Percentiles rank a stretch among this genome's conserved stretches.
These are phyloP conservation scores for Lactifluus hygrophoroides DNA, from an alignment of 768 basidiomycete genomes.

Conservation along the genomic window DNA sequence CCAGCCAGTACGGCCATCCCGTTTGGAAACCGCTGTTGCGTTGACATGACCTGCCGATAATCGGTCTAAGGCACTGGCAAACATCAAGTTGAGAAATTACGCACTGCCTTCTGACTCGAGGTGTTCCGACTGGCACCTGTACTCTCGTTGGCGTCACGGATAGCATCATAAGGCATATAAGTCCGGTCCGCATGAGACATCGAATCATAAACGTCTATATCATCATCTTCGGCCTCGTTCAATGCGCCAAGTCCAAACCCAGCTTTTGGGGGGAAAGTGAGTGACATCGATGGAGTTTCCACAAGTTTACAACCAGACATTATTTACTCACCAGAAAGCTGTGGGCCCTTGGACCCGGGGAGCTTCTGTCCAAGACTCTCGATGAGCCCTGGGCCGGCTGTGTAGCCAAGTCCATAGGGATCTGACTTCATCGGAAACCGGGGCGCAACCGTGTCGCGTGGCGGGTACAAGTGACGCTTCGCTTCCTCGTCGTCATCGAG, in stretches of 20 bases:
- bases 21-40: conserved; percentile 52
- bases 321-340: conserved; percentile 49
- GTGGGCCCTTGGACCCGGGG: conserved; percentile 36
- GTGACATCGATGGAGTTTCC: not conserved
- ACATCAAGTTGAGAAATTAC: not conserved
- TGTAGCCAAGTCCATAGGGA: conserved; percentile 74
- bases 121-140: conserved; percentile 28
- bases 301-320: not conserved
- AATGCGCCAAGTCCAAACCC: conserved; percentile 85
- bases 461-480: conserved; percentile 78
- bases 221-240: conserved; percentile 93
- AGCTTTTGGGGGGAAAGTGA: conserved; percentile 33
- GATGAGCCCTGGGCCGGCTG: conserved; percentile 50
- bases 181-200: conserved; percentile 29
- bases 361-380: conserved; percentile 43
- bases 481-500: conserved; percentile 65
- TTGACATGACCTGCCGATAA: conserved; percentile 20
- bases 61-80: not conserved
- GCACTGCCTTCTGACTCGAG: not conserved
- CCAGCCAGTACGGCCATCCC: conserved; percentile 67
- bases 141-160: conserved; percentile 58
- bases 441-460: conserved; percentile 64
- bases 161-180: conserved; percentile 57
- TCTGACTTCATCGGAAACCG: conserved; percentile 64
- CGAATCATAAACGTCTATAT: conserved; percentile 73